These are phyloP conservation scores for Penicillium occitanis DNA, from an alignment of 2,329 filamentous ascomycete species.

Conservation along the genomic window DNA sequence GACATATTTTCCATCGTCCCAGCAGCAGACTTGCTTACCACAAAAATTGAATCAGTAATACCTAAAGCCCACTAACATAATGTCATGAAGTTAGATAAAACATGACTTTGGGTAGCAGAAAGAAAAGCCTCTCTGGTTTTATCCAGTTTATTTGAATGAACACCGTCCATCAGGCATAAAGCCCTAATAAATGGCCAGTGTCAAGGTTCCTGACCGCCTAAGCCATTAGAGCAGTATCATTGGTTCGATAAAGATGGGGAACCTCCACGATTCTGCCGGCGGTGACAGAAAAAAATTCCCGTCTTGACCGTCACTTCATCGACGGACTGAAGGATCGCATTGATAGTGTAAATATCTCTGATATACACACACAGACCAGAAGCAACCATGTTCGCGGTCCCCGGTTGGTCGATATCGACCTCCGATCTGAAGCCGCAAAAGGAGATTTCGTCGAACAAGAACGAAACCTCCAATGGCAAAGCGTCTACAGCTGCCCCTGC, in stretches of 20 bases:
- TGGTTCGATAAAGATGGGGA: background rate
- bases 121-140: background rate
- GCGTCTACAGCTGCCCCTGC: background rate
- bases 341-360: background rate
- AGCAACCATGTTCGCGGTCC: conserved; percentile 75
- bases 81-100: background rate
- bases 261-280: conserved; percentile 7
- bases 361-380: conserved; percentile 36
- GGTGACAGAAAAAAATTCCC: conserved; percentile 13
- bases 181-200: background rate
- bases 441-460: conserved; percentile 47
- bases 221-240: background rate
- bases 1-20: background rate
- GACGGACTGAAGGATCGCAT: background rate
- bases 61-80: background rate
- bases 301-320: background rate
- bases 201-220: background rate
- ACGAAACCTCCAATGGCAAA: background rate
- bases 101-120: background rate
- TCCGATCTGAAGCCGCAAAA: conserved; percentile 70
- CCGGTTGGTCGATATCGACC: conserved; percentile 82
- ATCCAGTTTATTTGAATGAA: background rate
- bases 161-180: background rate
- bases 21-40: background rate
- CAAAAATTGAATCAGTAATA: background rate